Conservation (phyloP, 2,329 filamentous ascomycete species). For the Colletotrichum sp. region DNA sequence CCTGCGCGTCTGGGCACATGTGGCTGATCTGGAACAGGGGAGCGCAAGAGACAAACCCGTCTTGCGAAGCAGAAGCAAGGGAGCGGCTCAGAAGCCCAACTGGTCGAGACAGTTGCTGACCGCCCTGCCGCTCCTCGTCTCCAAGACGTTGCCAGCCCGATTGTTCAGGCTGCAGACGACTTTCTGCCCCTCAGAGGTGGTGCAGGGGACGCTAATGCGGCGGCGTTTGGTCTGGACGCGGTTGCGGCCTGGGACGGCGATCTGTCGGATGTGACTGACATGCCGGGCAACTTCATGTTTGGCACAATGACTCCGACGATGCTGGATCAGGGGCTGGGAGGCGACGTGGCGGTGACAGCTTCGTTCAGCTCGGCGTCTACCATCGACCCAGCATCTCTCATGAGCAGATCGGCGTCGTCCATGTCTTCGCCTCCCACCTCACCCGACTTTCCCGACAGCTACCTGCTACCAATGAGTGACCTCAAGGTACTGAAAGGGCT, state of each 20-base stretch:
- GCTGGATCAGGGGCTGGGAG: background rate
- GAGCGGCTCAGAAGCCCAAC: background rate
- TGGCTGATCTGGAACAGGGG: conserved; percentile 24
- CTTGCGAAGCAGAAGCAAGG: background rate
- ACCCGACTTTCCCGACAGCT: conserved; percentile 48
- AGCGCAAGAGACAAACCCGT: conserved; percentile 28
- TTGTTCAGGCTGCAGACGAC: background rate
- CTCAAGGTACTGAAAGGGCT: conserved; percentile 53
- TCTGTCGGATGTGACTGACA: background rate
- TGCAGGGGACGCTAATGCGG: background rate
- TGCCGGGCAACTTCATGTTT: background rate
- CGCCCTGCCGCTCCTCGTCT: background rate
- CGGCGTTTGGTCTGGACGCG: background rate
- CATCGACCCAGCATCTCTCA: conserved; percentile 13
- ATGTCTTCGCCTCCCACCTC: conserved; percentile 17
- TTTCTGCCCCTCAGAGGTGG: background rate
- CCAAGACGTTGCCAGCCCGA: background rate
- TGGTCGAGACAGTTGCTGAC: background rate
- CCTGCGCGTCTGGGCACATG: background rate
- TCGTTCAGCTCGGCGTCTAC: background rate
- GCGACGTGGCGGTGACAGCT: background rate
- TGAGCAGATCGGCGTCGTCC: background rate
- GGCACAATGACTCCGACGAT: background rate
- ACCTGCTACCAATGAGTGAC: conserved; percentile 51
- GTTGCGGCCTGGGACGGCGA: background rate